A percentile compares a stretch with the other conserved stretches of the same genome.
Evolutionary conservation across 108 stramenopile species (phyloP).

Genomic region (Pseudonitzschia delicatissima): DNA sequence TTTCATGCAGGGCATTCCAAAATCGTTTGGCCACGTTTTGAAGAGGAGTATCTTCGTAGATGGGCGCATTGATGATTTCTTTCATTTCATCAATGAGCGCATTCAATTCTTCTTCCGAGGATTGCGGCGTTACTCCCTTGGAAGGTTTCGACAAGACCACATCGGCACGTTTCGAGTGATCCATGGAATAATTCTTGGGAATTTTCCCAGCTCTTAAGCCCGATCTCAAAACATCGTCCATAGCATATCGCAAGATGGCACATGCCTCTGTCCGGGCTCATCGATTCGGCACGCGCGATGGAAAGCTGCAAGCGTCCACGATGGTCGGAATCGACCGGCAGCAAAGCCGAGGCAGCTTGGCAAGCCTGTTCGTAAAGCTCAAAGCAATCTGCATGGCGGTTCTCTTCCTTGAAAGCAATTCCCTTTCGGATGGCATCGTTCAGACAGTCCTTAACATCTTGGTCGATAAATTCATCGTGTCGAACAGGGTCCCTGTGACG

Average conservation of each 20-base stretch:
- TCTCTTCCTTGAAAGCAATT: slow-evolving; percentile 35
- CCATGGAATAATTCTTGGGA: slow-evolving; percentile 25
- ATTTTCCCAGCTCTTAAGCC: slow-evolving; percentile 51
- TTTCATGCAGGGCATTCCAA: slow-evolving; percentile 68
- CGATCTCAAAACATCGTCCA: slow-evolving; percentile 82
- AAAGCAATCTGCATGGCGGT: slow-evolving; percentile 55
- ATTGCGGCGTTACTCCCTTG: slow-evolving; percentile 50
- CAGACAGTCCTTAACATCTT: slow-evolving; percentile 81
- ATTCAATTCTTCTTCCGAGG: slow-evolving; percentile 69
- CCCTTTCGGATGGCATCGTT: slow-evolving; percentile 66
- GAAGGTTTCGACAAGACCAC: slow-evolving; percentile 62
- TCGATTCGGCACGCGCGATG: slow-evolving; percentile 68
- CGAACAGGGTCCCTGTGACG: slow-evolving; percentile 35
- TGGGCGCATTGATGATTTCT: slow-evolving; percentile 76
- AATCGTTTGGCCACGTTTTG: slow-evolving; percentile 67
- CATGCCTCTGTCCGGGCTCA: slow-evolving; percentile 76
- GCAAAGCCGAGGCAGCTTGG: slow-evolving; percentile 60
- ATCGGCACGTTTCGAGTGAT: slow-evolving; percentile 65
- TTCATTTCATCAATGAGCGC: slow-evolving; percentile 85
- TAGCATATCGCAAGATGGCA: slow-evolving; percentile 82
- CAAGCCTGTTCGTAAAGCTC: slow-evolving; percentile 72
- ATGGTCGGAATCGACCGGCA: slow-evolving; percentile 90
- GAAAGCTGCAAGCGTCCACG: slow-evolving; percentile 77
- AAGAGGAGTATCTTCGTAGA: slow-evolving; percentile 76
- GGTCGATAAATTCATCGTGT: slow-evolving; percentile 84